Evolutionary conservation across 2,329 filamentous ascomycete genomes (phyloP).

Genomic region (Sporothrix pallida): DNA sequence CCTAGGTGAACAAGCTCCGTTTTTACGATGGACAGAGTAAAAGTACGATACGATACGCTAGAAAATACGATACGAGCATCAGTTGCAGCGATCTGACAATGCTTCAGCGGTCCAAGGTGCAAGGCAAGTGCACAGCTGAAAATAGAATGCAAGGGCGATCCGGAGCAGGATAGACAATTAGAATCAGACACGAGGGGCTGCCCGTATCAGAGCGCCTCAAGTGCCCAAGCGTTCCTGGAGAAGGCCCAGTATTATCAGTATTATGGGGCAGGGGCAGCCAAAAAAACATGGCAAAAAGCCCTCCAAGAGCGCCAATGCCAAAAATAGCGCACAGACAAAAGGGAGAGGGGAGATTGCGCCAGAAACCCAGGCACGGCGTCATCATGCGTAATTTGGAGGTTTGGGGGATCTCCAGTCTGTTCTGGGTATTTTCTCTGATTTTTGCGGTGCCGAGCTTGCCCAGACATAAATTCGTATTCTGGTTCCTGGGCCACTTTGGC

Average conservation of each 20-base stretch:
- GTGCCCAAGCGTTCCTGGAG: neutral
- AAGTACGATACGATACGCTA: neutral
- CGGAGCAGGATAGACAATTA: neutral
- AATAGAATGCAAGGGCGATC: neutral
- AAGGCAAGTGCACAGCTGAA: neutral
- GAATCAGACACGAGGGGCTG: neutral
- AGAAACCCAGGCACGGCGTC: neutral
- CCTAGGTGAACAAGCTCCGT: constrained; percentile 2
- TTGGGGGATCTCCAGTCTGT: neutral
- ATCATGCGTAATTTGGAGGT: constrained; percentile 14
- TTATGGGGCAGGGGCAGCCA: constrained; percentile 6
- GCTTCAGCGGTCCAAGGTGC: neutral
- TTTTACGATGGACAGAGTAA: neutral
- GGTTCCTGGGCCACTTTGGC: neutral
- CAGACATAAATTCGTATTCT: constrained; percentile 1
- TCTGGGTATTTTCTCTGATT: neutral
- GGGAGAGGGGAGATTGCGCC: constrained; percentile 2
- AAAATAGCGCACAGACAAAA: constrained; percentile 17
- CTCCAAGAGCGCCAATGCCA: neutral
- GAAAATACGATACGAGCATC: neutral
- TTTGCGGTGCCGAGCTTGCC: neutral
- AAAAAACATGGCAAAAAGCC: constrained; percentile 11
- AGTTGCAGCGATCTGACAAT: neutral
- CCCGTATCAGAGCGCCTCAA: neutral
- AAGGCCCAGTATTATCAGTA: neutral